A percentile compares a stretch with the other conserved stretches of the same genome.
phyloP scores from a whole-genome alignment of 768 basidiomycete genomes.

The Rhizopogon vulgaris region DNA sequence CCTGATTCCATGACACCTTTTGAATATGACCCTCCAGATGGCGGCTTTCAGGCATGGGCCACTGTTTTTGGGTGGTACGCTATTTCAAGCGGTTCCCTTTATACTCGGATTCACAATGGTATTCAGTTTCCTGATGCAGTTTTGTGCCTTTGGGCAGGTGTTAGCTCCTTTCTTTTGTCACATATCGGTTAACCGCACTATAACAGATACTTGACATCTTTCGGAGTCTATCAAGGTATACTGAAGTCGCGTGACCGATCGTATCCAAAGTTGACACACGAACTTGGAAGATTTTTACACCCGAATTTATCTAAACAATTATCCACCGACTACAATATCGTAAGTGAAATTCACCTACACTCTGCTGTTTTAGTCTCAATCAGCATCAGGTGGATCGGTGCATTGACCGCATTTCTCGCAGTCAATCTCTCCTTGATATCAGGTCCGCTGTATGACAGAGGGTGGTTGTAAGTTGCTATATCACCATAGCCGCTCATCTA shows the following conservation, averaged over 20 bases:
- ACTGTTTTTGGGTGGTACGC: constrained; percentile 9
- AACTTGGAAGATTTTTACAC: constrained; percentile 28
- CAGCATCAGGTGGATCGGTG: constrained; percentile 28
- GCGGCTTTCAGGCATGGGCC: constrained; percentile 9
- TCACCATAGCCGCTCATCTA: constrained; percentile 4
- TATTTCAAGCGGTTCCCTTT: too few relatives aligned
- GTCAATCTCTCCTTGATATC: constrained; percentile 20
- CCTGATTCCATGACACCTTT: background rate
- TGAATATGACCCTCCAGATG: constrained; percentile 1
- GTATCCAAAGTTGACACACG: background rate
- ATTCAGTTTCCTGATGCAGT: constrained; percentile 21
- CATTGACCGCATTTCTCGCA: constrained; percentile 26
- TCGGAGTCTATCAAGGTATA: constrained; percentile 27
- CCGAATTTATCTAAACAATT: constrained; percentile 20
- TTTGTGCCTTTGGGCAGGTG: constrained; percentile 21
- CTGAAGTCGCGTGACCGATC: background rate
- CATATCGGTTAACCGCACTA: background rate
- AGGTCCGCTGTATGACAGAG: constrained; percentile 28
- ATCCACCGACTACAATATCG: constrained; percentile 24
- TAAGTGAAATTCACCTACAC: constrained; percentile 4
- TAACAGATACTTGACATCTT: constrained; percentile 21
- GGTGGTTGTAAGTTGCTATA: constrained; percentile 18
- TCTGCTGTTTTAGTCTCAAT: constrained; percentile 21
- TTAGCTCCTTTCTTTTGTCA: too few relatives aligned
- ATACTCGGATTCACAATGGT: too few relatives aligned